Evolutionary conservation across 306 rosid genomes (phyloP).

Genomic region (Medicago ruthenica): DNA sequence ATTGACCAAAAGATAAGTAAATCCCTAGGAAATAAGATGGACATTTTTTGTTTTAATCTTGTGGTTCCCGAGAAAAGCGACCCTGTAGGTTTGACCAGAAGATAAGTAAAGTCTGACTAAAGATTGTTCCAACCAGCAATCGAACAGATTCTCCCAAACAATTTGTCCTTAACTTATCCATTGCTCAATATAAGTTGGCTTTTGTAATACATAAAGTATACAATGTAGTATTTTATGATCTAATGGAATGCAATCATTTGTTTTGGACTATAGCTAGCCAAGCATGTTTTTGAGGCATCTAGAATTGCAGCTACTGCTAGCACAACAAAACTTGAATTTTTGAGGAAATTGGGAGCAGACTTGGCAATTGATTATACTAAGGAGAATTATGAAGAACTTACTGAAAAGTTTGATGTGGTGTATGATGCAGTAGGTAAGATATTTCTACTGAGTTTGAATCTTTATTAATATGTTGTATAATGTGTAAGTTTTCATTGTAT

Average conservation of each 20-base stretch:
- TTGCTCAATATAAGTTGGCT: no score
- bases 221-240: background rate
- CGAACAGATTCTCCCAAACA: no score
- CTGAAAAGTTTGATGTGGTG: constrained; percentile 74
- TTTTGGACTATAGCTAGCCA: constrained; percentile 54
- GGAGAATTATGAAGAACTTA: background rate
- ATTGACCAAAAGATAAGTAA: no score
- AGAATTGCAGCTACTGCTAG: constrained; percentile 74
- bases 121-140: no score
- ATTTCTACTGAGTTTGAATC: background rate
- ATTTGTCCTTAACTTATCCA: no score
- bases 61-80: no score
- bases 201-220: no score
- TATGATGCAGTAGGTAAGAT: constrained; percentile 70
- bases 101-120: no score
- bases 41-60: no score
- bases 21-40: no score
- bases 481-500: background rate
- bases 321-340: constrained; percentile 55
- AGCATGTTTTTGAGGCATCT: constrained; percentile 69
- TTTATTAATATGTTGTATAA: background rate
- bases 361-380: constrained; percentile 69
- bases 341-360: constrained; percentile 69
- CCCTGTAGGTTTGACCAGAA: no score
- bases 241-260: background rate